A percentile compares a stretch with the other conserved stretches of the same genome.
phyloP scores from a whole-genome alignment of 2,329 filamentous ascomycete species.

The Penicillium sp. region DNA sequence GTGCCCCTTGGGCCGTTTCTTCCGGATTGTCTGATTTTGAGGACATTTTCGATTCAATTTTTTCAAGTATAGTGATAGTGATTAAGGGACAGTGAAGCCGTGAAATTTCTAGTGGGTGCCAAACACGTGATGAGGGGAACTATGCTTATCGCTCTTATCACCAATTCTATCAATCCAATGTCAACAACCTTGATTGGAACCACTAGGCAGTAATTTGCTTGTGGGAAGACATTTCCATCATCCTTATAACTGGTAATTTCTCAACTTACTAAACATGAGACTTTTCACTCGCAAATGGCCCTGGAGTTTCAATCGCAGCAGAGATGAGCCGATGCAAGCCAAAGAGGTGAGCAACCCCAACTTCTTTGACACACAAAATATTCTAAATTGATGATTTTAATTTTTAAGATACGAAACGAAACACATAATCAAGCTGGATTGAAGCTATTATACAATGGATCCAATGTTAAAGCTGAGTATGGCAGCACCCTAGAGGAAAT shows the following conservation, averaged over 20 bases:
- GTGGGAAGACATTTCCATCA: too few species aligned
- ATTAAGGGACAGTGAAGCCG: not conserved
- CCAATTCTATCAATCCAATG: not conserved
- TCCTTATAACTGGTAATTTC: too few species aligned
- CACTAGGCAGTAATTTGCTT: too few species aligned
- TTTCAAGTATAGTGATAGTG: not conserved
- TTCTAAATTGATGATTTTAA: not conserved
- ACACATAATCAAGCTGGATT: not conserved
- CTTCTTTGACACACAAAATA: not conserved
- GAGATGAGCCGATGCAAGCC: not conserved
- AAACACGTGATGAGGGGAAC: constrained; percentile 1
- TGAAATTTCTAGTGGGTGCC: not conserved
- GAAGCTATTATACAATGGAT: constrained; percentile 10
- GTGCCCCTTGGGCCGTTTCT: not conserved
- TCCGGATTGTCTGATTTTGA: not conserved
- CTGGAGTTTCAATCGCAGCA: not conserved
- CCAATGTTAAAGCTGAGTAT: constrained; percentile 17
- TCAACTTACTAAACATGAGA: not conserved
- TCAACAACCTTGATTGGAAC: not conserved
- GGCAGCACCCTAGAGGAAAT: not conserved
- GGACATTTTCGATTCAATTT: constrained; percentile 5
- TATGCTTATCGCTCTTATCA: not conserved
- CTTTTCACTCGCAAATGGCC: not conserved
- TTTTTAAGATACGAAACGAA: not conserved
- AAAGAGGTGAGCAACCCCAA: not conserved